phyloP scores from a whole-genome alignment of 169 alveolate genomes.

The Plasmodium adleri region DNA sequence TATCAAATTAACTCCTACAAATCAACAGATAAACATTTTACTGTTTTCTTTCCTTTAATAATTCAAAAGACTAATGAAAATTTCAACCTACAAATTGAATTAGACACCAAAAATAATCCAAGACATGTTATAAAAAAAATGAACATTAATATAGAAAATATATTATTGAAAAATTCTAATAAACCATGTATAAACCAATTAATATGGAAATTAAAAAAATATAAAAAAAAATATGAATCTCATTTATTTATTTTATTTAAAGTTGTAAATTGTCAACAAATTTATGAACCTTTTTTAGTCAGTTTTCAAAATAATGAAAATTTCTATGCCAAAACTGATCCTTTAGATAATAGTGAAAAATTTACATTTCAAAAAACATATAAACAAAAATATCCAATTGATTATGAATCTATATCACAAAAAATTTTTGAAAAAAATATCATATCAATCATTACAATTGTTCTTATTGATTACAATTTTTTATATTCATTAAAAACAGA shows the following conservation, averaged over 20 bases:
- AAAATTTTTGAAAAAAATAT: slow-evolving; percentile 29
- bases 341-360: slow-evolving; percentile 23
- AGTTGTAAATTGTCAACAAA: slow-evolving; percentile 48
- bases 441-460: slow-evolving; percentile 38
- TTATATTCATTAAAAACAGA: slow-evolving; percentile 4
- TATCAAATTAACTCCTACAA: slow-evolving; percentile 57
- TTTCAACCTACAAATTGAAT: slow-evolving; percentile 20
- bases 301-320: slow-evolving; percentile 40
- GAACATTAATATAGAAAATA: slow-evolving; percentile 5
- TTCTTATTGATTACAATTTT: slow-evolving; percentile 44
- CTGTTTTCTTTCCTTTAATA: slow-evolving; percentile 29
- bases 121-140: slow-evolving; percentile 21
- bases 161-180: not conserved
- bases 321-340: slow-evolving; percentile 29
- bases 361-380: slow-evolving; percentile 62
- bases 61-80: slow-evolving; percentile 7
- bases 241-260: slow-evolving; percentile 55
- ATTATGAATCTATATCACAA: slow-evolving; percentile 43
- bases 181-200: slow-evolving; percentile 40
- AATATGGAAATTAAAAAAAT: slow-evolving; percentile 14
- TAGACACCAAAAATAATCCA: slow-evolving; percentile 26
- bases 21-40: slow-evolving; percentile 51
- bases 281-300: slow-evolving; percentile 43
- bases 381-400: slow-evolving; percentile 23
- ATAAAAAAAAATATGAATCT: slow-evolving; percentile 42